Evolutionary conservation across 768 basidiomycete genomes (phyloP).

Genomic region (Suillus bovinus): DNA sequence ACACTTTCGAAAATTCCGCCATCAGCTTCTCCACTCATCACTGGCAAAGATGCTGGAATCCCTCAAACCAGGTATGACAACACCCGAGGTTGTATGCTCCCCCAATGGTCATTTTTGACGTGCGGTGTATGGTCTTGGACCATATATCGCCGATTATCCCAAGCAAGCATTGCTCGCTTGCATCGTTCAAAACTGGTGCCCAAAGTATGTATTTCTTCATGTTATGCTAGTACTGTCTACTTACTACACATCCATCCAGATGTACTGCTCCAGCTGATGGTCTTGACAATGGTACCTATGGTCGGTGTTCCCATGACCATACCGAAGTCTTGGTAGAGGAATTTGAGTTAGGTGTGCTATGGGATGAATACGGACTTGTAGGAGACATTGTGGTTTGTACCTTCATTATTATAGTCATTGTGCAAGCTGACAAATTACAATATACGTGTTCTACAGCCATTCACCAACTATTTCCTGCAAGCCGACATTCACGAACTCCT

Average conservation of each 20-base stretch:
- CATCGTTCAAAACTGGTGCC: too few species aligned
- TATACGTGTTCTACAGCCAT: too few species aligned
- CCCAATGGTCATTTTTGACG: too few species aligned
- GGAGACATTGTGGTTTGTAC: slow-evolving; percentile 33
- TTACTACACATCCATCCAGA: background rate
- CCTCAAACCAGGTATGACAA: background rate
- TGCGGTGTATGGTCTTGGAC: too few species aligned
- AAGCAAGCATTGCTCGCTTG: too few species aligned
- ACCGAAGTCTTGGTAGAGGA: background rate
- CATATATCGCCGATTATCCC: too few species aligned
- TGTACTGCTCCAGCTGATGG: background rate
- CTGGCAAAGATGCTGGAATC: background rate
- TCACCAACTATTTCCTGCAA: slow-evolving; percentile 19
- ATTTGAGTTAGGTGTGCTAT: slow-evolving; percentile 12
- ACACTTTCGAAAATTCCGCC: too few species aligned
- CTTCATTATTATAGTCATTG: slow-evolving; percentile 25
- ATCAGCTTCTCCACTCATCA: background rate
- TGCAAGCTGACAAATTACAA: background rate
- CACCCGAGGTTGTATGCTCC: background rate
- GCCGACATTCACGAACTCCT: too few species aligned
- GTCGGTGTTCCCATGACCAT: background rate
- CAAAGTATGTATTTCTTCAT: too few species aligned
- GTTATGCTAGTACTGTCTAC: too few species aligned
- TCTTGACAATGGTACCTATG: background rate
- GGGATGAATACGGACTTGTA: slow-evolving; percentile 36